Evolutionary conservation across 2,329 filamentous ascomycete species (phyloP).

Genomic region (Pseudogymnoascus verrucosus): DNA sequence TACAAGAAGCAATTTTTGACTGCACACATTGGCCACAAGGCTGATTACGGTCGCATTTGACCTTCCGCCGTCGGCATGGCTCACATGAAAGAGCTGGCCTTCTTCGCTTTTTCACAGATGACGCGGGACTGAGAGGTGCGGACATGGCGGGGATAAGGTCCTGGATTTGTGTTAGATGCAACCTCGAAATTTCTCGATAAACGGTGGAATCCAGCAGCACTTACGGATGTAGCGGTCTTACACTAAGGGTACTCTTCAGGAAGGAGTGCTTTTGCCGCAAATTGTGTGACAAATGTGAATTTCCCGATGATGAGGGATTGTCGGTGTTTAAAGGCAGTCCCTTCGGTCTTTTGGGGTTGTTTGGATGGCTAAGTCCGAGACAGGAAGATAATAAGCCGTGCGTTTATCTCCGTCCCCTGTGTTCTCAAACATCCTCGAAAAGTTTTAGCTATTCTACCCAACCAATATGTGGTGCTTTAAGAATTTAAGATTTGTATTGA

Average conservation of each 20-base stretch:
- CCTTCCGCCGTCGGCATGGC: conserved; percentile 37
- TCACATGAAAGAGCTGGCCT: conserved; percentile 33
- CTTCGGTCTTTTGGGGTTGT: not conserved
- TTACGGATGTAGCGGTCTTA: not conserved
- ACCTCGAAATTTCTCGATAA: not conserved
- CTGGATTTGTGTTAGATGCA: not conserved
- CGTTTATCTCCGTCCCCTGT: not conserved
- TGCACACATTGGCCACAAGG: conserved; percentile 33
- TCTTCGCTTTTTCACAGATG: conserved; percentile 18
- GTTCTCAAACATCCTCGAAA: not conserved
- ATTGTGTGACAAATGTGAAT: not conserved
- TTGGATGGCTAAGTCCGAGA: not conserved
- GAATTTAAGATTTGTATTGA: not conserved
- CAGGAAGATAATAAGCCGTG: not conserved
- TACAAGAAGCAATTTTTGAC: conserved; percentile 27
- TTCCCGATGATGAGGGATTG: not conserved
- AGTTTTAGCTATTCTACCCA: not conserved
- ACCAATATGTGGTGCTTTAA: not conserved
- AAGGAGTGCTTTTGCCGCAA: not conserved
- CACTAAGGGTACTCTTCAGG: not conserved
- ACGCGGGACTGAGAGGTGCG: not conserved
- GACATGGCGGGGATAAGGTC: conserved; percentile 1
- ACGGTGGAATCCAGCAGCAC: not conserved
- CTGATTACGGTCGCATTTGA: conserved; percentile 37
- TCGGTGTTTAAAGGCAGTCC: not conserved